Percentiles rank a stretch among this genome's conserved stretches.
These are phyloP conservation scores for Pseudonectria buxi DNA, from an alignment of 2,329 filamentous ascomycete genomes.

Conservation along the genomic window DNA sequence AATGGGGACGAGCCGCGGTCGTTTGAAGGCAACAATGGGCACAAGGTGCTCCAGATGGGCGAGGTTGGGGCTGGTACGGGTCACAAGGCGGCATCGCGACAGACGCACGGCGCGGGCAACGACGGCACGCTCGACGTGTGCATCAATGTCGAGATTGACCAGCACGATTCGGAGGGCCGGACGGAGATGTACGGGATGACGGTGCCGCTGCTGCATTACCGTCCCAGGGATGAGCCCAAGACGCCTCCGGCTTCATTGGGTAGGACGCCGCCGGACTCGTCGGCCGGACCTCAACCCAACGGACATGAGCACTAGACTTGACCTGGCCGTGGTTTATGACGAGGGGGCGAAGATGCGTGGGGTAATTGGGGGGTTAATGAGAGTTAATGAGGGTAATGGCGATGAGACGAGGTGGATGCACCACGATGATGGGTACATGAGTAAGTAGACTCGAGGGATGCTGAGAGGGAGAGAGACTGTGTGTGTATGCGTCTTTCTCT, in stretches of 20 bases:
- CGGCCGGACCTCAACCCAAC: not conserved
- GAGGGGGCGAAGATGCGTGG: too few relatives aligned
- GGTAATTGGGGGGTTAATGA: too few relatives aligned
- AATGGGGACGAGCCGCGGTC: constrained; percentile 13
- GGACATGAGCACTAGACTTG: constrained; percentile 1
- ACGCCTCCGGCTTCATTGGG: constrained; percentile 19
- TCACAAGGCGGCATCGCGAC: constrained; percentile 62
- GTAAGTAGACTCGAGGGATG: too few relatives aligned
- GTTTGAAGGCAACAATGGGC: constrained; percentile 53
- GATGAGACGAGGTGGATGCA: too few relatives aligned
- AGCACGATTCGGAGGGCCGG: constrained; percentile 70
- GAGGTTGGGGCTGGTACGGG: constrained; percentile 71
- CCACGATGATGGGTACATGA: too few relatives aligned
- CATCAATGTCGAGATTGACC: constrained; percentile 81
- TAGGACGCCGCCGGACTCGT: not conserved
- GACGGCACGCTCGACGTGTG: constrained; percentile 69
- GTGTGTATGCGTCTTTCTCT: too few relatives aligned
- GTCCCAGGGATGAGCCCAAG: constrained; percentile 17
- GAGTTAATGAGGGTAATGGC: too few relatives aligned
- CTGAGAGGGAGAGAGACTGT: too few relatives aligned
- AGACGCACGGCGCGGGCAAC: constrained; percentile 48
- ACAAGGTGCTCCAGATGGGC: constrained; percentile 65
- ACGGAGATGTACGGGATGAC: constrained; percentile 80
- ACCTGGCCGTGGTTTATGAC: too few relatives aligned
- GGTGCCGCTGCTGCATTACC: constrained; percentile 61